Evolutionary conservation across 1,284 basidiomycete species (phyloP), one percentile per base, ranked within the genome.

Genomic region (Pseudozyma hubeiensis): DNA sequence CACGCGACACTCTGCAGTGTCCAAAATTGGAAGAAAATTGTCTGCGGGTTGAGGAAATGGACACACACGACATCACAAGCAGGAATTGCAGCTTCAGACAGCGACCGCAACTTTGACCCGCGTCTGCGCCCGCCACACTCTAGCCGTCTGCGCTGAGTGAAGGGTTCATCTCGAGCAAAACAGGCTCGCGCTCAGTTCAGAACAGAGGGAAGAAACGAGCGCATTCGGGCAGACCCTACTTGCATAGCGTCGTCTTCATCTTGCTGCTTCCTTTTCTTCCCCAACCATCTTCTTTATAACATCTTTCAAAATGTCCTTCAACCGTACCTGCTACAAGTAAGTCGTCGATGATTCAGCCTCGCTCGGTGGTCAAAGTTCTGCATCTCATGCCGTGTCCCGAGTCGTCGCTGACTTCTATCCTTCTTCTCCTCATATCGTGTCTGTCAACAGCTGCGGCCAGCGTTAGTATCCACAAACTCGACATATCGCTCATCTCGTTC

Each of bases 311-410:
- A 75, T 75, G 72, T 70, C 72, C 54, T 71, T 54, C 72, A 63
- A 64, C 64, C 70, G 75, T 68, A 74, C 62, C 64, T 77, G 75
- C 71, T 77, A 71, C 71, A 77, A 77, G 71, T 77, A 44, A 63
- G 75, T 73, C 14, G 5, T 17, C 8, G 5, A 13, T 9, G 14
- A 37, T 14, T 4, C 8, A 3, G 35, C 14, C 35, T 10, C 35
- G 35, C 24, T 30, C 29, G 11, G 13, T 24, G 9, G 7, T 30
- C 24, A 24, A 45, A 14, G 14, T 11, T 35, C 4, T 37, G 49
- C 49, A n/a, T n/a, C 37, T 6, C 5, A 7, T 30, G 4, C 11
- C 11, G 24, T 24, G 17, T 30, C 19, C 1, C 17, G 33, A 13
- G 29, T 7, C n/a, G 35, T 39, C 17, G 47, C 53, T 62, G 45